phyloP scores from a whole-genome alignment of 805 yeast species.

The Sugiyamaella chiloensis region DNA sequence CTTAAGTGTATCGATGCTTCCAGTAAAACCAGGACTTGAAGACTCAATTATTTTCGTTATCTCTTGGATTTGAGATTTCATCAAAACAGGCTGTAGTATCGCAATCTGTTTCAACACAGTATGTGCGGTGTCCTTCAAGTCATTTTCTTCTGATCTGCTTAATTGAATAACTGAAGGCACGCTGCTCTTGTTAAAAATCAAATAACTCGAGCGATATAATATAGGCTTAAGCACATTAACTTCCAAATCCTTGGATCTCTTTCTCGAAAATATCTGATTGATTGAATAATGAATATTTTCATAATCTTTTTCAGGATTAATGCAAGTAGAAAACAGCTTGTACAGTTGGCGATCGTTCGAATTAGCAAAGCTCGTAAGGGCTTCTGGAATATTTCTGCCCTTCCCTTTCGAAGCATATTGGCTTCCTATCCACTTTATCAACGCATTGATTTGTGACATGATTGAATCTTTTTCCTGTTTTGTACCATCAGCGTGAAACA shows the following conservation, averaged over 20 bases:
- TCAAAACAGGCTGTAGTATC: slow-evolving; percentile 55
- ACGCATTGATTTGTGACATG: slow-evolving; percentile 41
- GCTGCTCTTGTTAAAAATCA: slow-evolving; percentile 64
- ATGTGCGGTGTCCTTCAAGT: slow-evolving; percentile 42
- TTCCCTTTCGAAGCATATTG: slow-evolving; percentile 53
- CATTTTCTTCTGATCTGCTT: slow-evolving; percentile 37
- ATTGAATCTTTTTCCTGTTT: neutral
- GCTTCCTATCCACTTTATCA: slow-evolving; percentile 58
- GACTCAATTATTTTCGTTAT: slow-evolving; percentile 42
- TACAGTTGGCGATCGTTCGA: slow-evolving; percentile 52
- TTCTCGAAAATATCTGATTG: neutral
- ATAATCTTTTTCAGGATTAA: slow-evolving; percentile 51
- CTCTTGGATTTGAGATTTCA: slow-evolving; percentile 55
- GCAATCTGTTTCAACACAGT: slow-evolving; percentile 60
- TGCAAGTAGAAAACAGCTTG: slow-evolving; percentile 53
- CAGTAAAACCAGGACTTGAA: slow-evolving; percentile 27
- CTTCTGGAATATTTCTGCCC: slow-evolving; percentile 40
- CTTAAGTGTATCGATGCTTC: slow-evolving; percentile 45
- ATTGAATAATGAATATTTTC: neutral
- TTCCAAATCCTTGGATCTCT: neutral
- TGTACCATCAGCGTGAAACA: neutral
- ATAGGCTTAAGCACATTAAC: slow-evolving; percentile 45
- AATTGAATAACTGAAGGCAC: slow-evolving; percentile 51
- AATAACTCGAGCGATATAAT: slow-evolving; percentile 56
- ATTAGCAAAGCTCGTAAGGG: slow-evolving; percentile 51